Percentiles rank a stretch among this genome's conserved stretches.
Evolutionary conservation across 2,329 filamentous ascomycete species (phyloP).

Genomic region (Sclerotinia subarctica): DNA sequence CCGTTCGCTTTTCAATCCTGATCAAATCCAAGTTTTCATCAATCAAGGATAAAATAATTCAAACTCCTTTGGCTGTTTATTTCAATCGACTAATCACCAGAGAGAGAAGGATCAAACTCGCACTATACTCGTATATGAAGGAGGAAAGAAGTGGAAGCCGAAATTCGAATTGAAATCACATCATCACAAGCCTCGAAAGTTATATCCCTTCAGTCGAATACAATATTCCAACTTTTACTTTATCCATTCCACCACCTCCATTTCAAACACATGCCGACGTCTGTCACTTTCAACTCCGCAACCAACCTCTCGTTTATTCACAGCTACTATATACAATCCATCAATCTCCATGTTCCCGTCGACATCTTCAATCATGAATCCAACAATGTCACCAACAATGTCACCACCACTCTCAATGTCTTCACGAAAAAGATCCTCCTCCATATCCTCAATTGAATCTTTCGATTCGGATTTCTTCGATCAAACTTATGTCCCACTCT

Average conservation of each 20-base stretch:
- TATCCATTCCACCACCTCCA: neutral
- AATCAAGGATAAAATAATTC: neutral
- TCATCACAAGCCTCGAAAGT: neutral
- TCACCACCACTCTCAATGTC: conserved; percentile 27
- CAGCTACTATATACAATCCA: neutral
- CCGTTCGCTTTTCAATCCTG: neutral
- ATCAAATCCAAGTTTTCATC: neutral
- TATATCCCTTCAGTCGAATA: neutral
- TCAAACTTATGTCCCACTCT: conserved; percentile 62
- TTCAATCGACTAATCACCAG: too few species aligned
- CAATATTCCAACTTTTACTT: neutral
- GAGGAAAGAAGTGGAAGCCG: too few species aligned
- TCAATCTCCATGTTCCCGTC: neutral
- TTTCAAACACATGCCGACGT: neutral
- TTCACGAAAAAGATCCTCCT: conserved; percentile 27
- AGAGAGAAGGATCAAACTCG: too few species aligned
- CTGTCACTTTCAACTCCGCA: neutral
- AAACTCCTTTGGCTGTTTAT: neutral
- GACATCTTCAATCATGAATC: conserved; percentile 3
- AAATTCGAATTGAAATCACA: neutral
- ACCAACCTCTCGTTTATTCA: conserved; percentile 7
- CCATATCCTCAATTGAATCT: conserved; percentile 29
- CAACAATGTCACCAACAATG: conserved; percentile 19
- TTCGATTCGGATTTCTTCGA: conserved; percentile 52
- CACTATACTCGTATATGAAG: too few species aligned